Percentiles rank a stretch among this genome's conserved stretches.
Evolutionary conservation across 768 basidiomycete genomes (phyloP).

Genomic region (Phlebiopsis flavidoalba): DNA sequence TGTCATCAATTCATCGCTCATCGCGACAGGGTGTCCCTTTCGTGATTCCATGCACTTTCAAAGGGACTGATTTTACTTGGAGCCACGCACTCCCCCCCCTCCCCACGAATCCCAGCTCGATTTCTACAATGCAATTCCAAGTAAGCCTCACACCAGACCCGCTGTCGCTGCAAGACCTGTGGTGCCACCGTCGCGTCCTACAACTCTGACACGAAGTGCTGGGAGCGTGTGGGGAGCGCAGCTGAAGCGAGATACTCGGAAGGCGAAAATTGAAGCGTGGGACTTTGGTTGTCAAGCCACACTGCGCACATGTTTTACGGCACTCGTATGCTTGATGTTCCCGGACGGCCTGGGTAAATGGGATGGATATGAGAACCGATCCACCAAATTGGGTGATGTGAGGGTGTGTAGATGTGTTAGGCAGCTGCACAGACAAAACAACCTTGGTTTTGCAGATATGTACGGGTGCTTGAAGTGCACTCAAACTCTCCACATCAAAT

Average conservation of each 20-base stretch:
- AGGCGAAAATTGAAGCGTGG: constrained; percentile 47
- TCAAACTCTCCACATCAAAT: too few species aligned
- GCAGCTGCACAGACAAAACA: neutral
- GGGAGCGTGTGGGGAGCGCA: constrained; percentile 58
- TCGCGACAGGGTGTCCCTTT: constrained; percentile 48
- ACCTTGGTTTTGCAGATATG: neutral
- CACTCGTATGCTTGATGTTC: constrained; percentile 53
- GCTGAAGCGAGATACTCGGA: constrained; percentile 47
- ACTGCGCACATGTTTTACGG: constrained; percentile 65
- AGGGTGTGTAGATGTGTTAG: neutral
- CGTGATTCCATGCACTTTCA: constrained; percentile 56
- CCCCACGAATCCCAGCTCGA: constrained; percentile 35
- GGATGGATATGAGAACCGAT: constrained; percentile 56
- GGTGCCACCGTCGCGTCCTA: constrained; percentile 49
- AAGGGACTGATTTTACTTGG: constrained; percentile 49
- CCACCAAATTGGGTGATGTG: constrained; percentile 28
- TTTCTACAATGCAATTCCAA: constrained; percentile 38
- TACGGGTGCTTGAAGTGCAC: neutral
- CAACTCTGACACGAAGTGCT: constrained; percentile 41
- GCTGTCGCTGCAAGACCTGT: constrained; percentile 59
- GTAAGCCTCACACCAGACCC: constrained; percentile 56
- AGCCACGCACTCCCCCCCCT: constrained; percentile 36
- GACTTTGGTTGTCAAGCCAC: constrained; percentile 52
- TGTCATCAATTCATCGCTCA: neutral
- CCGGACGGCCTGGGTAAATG: constrained; percentile 56